phyloP scores from a whole-genome alignment of 2,329 filamentous ascomycete species.

The Rhinocladiella similis region DNA sequence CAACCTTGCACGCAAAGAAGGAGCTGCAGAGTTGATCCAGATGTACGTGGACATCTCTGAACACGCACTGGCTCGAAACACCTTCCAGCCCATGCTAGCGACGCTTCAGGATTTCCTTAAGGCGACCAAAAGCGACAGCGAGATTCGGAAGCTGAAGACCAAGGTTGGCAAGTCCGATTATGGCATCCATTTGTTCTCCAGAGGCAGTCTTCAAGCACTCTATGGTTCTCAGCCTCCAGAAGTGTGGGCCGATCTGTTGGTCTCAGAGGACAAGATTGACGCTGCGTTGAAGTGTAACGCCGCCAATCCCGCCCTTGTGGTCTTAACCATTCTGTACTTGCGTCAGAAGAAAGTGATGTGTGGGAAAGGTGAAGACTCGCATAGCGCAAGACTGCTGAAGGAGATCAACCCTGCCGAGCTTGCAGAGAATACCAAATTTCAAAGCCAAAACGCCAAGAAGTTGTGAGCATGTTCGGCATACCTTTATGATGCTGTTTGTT shows the following conservation, averaged over 20 bases:
- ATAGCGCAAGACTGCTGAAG: background rate
- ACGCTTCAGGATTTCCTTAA: background rate
- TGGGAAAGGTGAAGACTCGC: background rate
- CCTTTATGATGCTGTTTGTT: too few relatives aligned
- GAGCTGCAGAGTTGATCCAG: background rate
- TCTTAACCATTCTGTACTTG: background rate
- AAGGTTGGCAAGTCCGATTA: background rate
- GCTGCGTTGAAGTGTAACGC: background rate
- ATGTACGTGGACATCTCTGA: background rate
- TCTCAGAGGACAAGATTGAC: background rate
- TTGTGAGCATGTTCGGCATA: too few relatives aligned
- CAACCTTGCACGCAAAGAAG: background rate
- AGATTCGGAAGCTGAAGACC: background rate
- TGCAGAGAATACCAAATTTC: too few relatives aligned
- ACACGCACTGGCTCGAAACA: background rate
- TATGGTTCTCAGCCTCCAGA: background rate
- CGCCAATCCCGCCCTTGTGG: background rate
- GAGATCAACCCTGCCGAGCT: too few relatives aligned
- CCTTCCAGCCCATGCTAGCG: background rate
- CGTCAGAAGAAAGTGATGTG: background rate
- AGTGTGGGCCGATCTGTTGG: background rate
- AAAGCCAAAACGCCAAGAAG: too few relatives aligned
- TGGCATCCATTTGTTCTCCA: background rate
- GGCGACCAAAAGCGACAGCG: background rate
- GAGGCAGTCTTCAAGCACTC: background rate